These are phyloP conservation scores for Dactylonectria estremocensis DNA, from an alignment of 2,329 filamentous ascomycete genomes.

Conservation along the genomic window DNA sequence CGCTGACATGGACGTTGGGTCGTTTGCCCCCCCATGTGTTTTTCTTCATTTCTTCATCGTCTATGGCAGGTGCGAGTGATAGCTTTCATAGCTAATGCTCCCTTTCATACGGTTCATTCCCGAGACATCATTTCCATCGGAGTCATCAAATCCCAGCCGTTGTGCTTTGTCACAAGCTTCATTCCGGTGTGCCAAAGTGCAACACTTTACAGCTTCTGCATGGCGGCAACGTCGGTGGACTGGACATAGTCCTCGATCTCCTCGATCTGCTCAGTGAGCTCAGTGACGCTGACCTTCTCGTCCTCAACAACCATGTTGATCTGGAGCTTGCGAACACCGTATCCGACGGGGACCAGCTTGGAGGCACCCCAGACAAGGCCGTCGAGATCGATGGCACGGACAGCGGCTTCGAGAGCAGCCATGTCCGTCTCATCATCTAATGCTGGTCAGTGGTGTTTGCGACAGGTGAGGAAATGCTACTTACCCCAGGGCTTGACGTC, in stretches of 20 bases:
- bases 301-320: constrained; percentile 99
- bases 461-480: constrained; percentile 52
- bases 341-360: constrained; percentile 91
- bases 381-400: constrained; percentile 89
- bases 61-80: constrained; percentile 44
- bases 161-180: constrained; percentile 52
- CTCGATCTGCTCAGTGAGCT: constrained; percentile 87
- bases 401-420: constrained; percentile 82
- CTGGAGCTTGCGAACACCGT: constrained; percentile 99
- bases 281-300: constrained; percentile 90
- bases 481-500: constrained; percentile 99
- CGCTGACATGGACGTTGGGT: constrained; percentile 18
- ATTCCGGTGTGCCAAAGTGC: constrained; percentile 37
- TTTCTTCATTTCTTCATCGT: constrained; percentile 42
- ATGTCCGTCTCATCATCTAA: constrained; percentile 95
- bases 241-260: constrained; percentile 96
- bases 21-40: constrained; percentile 17
- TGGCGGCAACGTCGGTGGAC: constrained; percentile 90
- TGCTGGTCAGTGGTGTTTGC: constrained; percentile 42
- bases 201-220: constrained; percentile 87
- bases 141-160: constrained; percentile 51
- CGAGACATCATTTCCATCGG: constrained; percentile 42
- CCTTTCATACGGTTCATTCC: constrained; percentile 45
- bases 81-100: constrained; percentile 43
- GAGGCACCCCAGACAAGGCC: constrained; percentile 97